Evolutionary conservation across 176 grass and related monocot genomes (phyloP).

Genomic region (Carex scoparia): DNA sequence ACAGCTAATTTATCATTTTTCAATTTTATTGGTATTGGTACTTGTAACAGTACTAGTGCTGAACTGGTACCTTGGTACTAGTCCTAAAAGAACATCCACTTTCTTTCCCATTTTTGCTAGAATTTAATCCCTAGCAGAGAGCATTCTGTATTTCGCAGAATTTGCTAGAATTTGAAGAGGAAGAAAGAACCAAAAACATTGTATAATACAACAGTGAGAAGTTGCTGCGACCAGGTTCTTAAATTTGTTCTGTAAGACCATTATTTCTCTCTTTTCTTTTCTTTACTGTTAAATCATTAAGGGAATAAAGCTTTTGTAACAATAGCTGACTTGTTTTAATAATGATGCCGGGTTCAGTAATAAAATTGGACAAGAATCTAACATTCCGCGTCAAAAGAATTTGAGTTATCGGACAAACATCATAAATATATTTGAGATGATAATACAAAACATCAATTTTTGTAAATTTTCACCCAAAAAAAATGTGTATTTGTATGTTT

Average conservation of each 20-base stretch:
- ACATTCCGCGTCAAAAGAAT: slow-evolving; percentile 64
- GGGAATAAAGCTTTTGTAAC: slow-evolving; percentile 11
- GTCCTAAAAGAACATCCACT: background rate
- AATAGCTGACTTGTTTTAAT: slow-evolving; percentile 85
- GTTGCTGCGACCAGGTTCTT: background rate
- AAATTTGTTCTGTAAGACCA: background rate
- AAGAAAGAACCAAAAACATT: background rate
- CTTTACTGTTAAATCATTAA: background rate
- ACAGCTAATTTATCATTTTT: too few relatives aligned
- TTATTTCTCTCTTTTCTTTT: background rate
- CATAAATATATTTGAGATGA: background rate
- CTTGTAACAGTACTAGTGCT: too few relatives aligned
- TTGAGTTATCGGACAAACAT: slow-evolving; percentile 23
- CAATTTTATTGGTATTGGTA: too few relatives aligned
- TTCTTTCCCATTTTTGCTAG: background rate
- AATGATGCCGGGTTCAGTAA: slow-evolving; percentile 94
- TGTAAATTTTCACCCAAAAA: background rate
- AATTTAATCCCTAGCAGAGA: background rate
- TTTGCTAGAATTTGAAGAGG: background rate
- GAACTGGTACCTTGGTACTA: too few relatives aligned
- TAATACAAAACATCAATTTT: background rate
- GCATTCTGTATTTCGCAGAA: too few relatives aligned
- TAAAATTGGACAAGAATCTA: slow-evolving; percentile 78
- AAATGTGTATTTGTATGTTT: background rate
- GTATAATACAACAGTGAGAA: slow-evolving; percentile 4